phyloP scores from a whole-genome alignment of 768 basidiomycete genomes.

The Chalciporus chontae region DNA sequence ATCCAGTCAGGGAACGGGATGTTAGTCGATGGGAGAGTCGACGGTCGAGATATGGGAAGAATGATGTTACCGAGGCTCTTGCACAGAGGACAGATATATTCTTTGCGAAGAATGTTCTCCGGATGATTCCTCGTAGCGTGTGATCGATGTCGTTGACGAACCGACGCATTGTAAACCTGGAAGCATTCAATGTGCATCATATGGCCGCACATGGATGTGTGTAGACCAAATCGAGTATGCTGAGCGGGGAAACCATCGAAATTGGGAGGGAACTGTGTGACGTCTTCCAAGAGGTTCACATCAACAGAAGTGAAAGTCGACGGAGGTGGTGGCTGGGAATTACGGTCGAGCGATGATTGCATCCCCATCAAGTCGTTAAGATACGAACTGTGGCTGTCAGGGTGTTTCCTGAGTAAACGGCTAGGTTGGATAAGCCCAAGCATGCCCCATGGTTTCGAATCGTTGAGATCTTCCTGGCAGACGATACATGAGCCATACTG shows the following conservation, averaged over 20 bases:
- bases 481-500: slow-evolving; percentile 95
- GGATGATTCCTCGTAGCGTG: slow-evolving; percentile 93
- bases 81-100: slow-evolving; percentile 96
- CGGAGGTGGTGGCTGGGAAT: slow-evolving; percentile 23
- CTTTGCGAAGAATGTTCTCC: slow-evolving; percentile 88
- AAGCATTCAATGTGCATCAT: slow-evolving; percentile 98
- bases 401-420: slow-evolving; percentile 73
- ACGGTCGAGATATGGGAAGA: slow-evolving; percentile 68
- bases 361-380: slow-evolving; percentile 72
- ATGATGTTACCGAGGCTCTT: slow-evolving; percentile 95
- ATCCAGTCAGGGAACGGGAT: slow-evolving; percentile 86
- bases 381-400: slow-evolving; percentile 55
- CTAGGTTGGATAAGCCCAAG: slow-evolving; percentile 89
- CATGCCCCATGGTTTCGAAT: slow-evolving; percentile 72
- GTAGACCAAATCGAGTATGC: slow-evolving; percentile 79
- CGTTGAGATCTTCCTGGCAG: slow-evolving; percentile 89
- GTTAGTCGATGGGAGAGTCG: slow-evolving; percentile 40
- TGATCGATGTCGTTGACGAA: slow-evolving; percentile 80
- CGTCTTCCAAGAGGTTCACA: slow-evolving; percentile 22
- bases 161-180: slow-evolving; percentile 81
- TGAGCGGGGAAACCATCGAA: slow-evolving; percentile 73
- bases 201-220: slow-evolving; percentile 89
- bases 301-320: slow-evolving; percentile 34
- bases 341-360: slow-evolving; percentile 63
- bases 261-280: slow-evolving; percentile 46